A percentile compares a stretch with the other conserved stretches of the same genome.
phyloP scores from a whole-genome alignment of 179 eudicot species.

The Camellia oleifera region DNA sequence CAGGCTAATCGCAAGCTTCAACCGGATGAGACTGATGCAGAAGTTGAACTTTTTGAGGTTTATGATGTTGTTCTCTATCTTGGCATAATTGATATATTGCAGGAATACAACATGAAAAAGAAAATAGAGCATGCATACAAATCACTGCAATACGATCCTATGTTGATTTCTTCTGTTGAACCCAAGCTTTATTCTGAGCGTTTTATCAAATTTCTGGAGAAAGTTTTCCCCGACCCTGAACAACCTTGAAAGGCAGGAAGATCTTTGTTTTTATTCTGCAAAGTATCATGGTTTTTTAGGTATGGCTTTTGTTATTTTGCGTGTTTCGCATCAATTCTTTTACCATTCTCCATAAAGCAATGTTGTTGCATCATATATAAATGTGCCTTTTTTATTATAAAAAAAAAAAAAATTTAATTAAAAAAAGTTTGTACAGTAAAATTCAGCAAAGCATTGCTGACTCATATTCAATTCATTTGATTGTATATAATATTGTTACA shows the following conservation, averaged over 20 bases:
- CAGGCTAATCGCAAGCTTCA: conserved; percentile 61
- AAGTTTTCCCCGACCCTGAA: conserved; percentile 53
- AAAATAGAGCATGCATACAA: conserved; percentile 73
- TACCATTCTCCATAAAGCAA: neutral
- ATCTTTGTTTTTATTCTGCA: neutral
- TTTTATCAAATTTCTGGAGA: conserved; percentile 64
- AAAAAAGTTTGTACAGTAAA: conserved; percentile 9
- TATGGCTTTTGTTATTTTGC: neutral
- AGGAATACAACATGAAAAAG: conserved; percentile 79
- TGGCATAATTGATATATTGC: conserved; percentile 87
- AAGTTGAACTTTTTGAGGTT: conserved; percentile 85
- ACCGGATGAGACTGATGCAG: conserved; percentile 44
- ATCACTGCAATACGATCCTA: conserved; percentile 59
- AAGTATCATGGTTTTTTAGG: neutral
- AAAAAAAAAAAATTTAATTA: no score
- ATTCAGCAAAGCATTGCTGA: neutral
- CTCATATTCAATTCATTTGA: neutral
- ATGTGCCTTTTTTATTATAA: neutral
- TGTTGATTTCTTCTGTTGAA: conserved; percentile 66
- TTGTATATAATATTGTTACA: neutral
- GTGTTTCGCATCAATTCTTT: conserved; percentile 8
- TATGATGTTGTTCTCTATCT: conserved; percentile 93
- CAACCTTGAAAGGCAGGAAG: conserved; percentile 15
- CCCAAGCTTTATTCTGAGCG: conserved; percentile 73
- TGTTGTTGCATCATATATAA: neutral